Evolutionary conservation across 176 grass and related monocot species (phyloP), one percentile per base, ranked within the genome.

Genomic region (Stipa capillata): DNA sequence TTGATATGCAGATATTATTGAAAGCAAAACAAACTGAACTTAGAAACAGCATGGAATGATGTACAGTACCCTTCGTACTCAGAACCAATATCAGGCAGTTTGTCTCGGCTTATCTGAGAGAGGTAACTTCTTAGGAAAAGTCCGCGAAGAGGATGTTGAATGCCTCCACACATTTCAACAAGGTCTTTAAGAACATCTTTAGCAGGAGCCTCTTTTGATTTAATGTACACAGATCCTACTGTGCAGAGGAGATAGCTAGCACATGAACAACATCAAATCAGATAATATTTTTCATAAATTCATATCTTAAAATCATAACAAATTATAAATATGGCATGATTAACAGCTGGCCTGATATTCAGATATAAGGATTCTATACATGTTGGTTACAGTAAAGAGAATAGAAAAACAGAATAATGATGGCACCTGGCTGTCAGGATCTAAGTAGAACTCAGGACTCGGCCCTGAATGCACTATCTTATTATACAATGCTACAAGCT

Each of bases 51-150:
- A 14, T 47, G 23, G 17, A 23, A 48, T 47, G n/a, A n/a, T n/a
- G 63, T 56, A 50, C 52, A 82, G 59, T 92, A 95, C 96, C 96
- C 92, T 93, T 93, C 92, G 28, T 95, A 99, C 74, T 95, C 92
- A 17, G 89, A 94, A 61, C 92, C 92, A 92, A 95, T 93, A 87
- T 91, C 92, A 84, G 90, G 92, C 59, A 95, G 78, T 67, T 99
- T 99, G 67, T 99, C 92, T 82, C 96, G 83, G 86, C 96, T 95
- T 78, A 95, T 89, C 68, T 94, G 92, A 79, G 88, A 99, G 36
- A 99, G 96, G 68, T 99, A 99, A 81, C 96, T 99, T 88, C 96
- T 95, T 62, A 99, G 86, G 81, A 99, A 99, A 91, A 99, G 96
- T 60, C 96, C 96, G 24, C 88, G 89, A 41, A 99, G 80, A 80